Conservation (phyloP, 2,329 filamentous ascomycete genomes). For the Xylaria sp. region DNA sequence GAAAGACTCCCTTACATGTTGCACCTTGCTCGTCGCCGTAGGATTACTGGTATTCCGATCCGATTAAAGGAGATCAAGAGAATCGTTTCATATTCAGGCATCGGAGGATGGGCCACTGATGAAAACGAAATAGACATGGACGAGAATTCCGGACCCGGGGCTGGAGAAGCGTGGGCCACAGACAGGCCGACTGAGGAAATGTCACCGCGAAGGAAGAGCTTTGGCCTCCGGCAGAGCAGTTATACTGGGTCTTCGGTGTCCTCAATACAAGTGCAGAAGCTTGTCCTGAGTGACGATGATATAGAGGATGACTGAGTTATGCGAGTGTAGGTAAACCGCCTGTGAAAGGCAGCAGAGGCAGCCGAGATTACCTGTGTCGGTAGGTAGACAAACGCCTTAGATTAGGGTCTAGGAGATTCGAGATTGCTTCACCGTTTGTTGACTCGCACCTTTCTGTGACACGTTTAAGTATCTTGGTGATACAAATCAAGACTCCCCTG, state of each 20-base stretch:
- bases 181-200: constrained; percentile 53
- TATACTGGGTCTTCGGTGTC: constrained; percentile 24
- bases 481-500: too few species aligned
- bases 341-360: too few species aligned
- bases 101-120: constrained; percentile 34
- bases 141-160: constrained; percentile 41
- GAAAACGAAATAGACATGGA: constrained; percentile 33
- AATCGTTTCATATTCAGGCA: constrained; percentile 61
- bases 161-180: constrained; percentile 52
- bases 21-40: constrained; percentile 51
- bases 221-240: constrained; percentile 34
- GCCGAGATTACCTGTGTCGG: too few species aligned
- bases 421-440: too few species aligned
- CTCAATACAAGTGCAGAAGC: constrained; percentile 48
- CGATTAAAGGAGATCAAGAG: constrained; percentile 57
- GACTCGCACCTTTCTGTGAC: too few species aligned
- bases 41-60: constrained; percentile 32
- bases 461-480: too few species aligned
- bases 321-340: neutral
- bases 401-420: too few species aligned
- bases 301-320: constrained; percentile 60
- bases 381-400: too few species aligned
- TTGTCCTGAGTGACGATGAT: constrained; percentile 76
- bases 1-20: constrained; percentile 84
- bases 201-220: constrained; percentile 44